Conservation (phyloP, 805 yeast genomes). For the Wickerhamiella musiphila region DNA sequence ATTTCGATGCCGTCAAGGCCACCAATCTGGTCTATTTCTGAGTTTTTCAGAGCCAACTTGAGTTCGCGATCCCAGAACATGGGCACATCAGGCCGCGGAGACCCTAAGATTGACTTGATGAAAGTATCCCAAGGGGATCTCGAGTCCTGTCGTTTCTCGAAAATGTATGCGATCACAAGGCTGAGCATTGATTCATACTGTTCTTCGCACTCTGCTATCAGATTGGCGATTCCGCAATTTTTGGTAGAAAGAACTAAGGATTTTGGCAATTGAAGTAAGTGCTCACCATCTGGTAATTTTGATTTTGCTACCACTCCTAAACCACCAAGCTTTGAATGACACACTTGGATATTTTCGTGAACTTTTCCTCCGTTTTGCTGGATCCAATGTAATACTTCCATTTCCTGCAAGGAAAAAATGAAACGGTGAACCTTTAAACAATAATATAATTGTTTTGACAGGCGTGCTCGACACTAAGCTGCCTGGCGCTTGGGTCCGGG, state of each 20-base stretch:
- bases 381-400: conserved; percentile 36
- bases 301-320: conserved; percentile 50
- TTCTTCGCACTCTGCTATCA: conserved; percentile 41
- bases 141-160: conserved; percentile 43
- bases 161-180: conserved; percentile 49
- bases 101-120: conserved; percentile 31
- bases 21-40: conserved; percentile 46
- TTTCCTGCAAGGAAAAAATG: neutral
- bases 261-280: conserved; percentile 22
- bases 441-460: too few species aligned
- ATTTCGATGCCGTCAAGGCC: conserved; percentile 35
- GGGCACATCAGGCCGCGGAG: conserved; percentile 32
- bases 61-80: conserved; percentile 44
- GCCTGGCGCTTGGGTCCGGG: too few species aligned
- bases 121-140: conserved; percentile 70
- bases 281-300: conserved; percentile 24
- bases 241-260: conserved; percentile 18
- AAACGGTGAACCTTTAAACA: too few species aligned
- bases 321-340: conserved; percentile 40
- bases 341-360: conserved; percentile 32
- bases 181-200: conserved; percentile 52
- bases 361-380: conserved; percentile 34
- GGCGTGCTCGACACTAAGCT: too few species aligned
- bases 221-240: conserved; percentile 40
- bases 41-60: conserved; percentile 32